phyloP scores from a whole-genome alignment of 106 monocot species.

The Hemerocallis citrina region DNA sequence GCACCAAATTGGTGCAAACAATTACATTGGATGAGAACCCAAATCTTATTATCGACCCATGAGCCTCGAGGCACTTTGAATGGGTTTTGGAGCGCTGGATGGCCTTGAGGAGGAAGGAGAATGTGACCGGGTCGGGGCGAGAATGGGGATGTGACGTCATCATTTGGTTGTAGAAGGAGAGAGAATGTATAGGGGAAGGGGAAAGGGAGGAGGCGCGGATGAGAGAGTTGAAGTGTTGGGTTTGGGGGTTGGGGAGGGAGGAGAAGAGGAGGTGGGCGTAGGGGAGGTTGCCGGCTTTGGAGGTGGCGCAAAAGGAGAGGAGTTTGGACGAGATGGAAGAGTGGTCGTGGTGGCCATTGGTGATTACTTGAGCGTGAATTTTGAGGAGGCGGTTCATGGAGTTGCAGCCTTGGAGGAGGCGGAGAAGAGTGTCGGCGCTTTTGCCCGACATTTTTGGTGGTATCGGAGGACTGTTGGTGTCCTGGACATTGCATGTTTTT shows the following conservation, averaged over 20 bases:
- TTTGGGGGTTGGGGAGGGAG: constrained; percentile 13
- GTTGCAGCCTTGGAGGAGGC: constrained; percentile 11
- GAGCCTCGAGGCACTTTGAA: constrained; percentile 23
- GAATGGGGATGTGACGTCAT: constrained; percentile 12
- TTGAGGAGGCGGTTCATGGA: constrained; percentile 1
- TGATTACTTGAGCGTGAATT: constrained; percentile 9
- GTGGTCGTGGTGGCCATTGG: neutral
- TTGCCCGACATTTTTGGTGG: too few species aligned
- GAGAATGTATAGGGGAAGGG: constrained; percentile 19
- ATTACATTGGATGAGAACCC: constrained; percentile 15
- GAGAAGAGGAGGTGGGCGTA: constrained; percentile 34
- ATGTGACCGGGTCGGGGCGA: constrained; percentile 57
- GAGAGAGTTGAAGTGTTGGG: constrained; percentile 40
- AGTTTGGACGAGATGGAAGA: constrained; percentile 9
- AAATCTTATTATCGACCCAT: constrained; percentile 18
- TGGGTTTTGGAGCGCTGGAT: constrained; percentile 1
- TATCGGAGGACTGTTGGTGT: too few species aligned
- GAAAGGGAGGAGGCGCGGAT: constrained; percentile 45
- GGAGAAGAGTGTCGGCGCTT: neutral
- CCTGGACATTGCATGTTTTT: too few species aligned
- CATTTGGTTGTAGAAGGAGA: constrained; percentile 33
- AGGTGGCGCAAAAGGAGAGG: constrained; percentile 18
- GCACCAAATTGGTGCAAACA: constrained; percentile 22
- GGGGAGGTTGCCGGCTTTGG: constrained; percentile 12
- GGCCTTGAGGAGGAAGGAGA: constrained; percentile 63